These are phyloP conservation scores for Benincasa hispida DNA, from an alignment of 306 rosid species.

Conservation along the genomic window DNA sequence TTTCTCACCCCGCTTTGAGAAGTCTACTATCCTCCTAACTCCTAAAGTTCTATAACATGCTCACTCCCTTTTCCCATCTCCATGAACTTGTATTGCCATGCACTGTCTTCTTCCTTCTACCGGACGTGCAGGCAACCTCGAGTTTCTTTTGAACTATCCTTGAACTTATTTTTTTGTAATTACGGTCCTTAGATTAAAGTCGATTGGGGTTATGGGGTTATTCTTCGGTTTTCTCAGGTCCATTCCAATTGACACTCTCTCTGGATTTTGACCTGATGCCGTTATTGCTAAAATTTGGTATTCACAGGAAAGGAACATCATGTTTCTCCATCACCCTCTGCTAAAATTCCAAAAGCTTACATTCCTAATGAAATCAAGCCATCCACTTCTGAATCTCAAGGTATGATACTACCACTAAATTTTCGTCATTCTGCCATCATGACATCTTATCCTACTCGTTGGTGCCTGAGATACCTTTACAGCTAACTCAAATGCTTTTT, in stretches of 20 bases:
- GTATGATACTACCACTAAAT: constrained; percentile 8
- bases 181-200: neutral
- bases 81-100: neutral
- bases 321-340: constrained; percentile 23
- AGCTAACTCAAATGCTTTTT: constrained; percentile 11
- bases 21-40: neutral
- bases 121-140: neutral
- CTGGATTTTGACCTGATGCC: neutral
- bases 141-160: neutral
- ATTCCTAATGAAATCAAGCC: constrained; percentile 25
- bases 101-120: neutral
- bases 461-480: constrained; percentile 1
- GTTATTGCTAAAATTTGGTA: neutral
- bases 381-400: constrained; percentile 26
- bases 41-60: neutral
- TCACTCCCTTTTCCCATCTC: neutral
- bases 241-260: neutral
- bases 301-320: constrained; percentile 9
- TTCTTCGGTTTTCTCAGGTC: neutral
- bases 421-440: neutral
- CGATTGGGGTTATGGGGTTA: neutral
- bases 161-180: neutral
- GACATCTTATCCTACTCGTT: neutral
- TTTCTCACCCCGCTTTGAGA: neutral
- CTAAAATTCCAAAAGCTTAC: constrained; percentile 35